Conservation (phyloP, 140 eudicot species). For the Stevia rebaudiana region DNA sequence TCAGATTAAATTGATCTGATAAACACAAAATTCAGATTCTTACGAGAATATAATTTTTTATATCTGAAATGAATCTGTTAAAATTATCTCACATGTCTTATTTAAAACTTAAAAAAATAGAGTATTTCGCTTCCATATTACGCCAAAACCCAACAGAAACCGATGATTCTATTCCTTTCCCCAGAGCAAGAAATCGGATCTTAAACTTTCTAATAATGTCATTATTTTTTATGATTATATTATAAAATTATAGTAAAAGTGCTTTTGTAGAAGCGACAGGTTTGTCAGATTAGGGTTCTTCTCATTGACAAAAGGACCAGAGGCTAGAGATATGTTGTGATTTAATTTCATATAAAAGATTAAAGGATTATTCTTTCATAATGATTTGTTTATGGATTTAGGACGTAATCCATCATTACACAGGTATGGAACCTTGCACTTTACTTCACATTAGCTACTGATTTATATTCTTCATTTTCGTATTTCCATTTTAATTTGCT, state of each 20-base stretch:
- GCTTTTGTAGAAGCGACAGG: conserved; percentile 13
- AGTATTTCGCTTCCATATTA: conserved; percentile 19
- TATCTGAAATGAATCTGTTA: too few species aligned
- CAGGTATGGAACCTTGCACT: conserved; percentile 29
- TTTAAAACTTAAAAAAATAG: too few species aligned
- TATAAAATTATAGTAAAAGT: conserved; percentile 4
- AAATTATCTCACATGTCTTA: too few species aligned
- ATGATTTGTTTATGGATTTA: conserved; percentile 23
- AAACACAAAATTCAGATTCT: too few species aligned
- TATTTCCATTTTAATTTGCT: background rate
- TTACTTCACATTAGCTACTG: background rate
- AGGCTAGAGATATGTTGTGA: conserved; percentile 13
- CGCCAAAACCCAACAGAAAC: conserved; percentile 24
- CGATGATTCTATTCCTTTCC: conserved; percentile 32
- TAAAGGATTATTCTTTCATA: conserved; percentile 19
- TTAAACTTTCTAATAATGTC: conserved; percentile 17
- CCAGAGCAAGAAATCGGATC: conserved; percentile 29
- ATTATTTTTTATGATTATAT: background rate
- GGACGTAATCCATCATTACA: conserved; percentile 15
- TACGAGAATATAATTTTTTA: too few species aligned
- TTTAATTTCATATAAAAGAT: conserved; percentile 15
- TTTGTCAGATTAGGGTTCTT: conserved; percentile 30
- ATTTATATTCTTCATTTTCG: background rate
- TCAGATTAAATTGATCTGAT: too few species aligned
- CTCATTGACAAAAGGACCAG: background rate